A percentile compares a stretch with the other conserved stretches of the same genome.
These are phyloP conservation scores for Clonostachys solani DNA, from an alignment of 2,329 filamentous ascomycete genomes.

Conservation along the genomic window DNA sequence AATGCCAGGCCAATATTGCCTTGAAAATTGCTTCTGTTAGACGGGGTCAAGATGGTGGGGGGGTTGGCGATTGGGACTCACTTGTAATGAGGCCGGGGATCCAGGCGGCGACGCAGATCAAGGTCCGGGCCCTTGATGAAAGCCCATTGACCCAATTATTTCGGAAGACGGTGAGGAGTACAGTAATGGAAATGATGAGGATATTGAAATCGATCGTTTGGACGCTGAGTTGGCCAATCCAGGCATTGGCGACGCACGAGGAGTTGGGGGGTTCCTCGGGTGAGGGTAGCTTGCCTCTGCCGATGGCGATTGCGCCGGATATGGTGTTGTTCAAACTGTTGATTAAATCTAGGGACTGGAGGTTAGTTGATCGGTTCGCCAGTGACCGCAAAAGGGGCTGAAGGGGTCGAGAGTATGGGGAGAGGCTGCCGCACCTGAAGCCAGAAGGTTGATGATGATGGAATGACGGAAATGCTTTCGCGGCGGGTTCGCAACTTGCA, in stretches of 20 bases:
- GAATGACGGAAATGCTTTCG: conserved; percentile 2
- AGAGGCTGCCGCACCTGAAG: background rate
- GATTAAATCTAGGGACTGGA: conserved; percentile 23
- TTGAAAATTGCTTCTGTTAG: background rate
- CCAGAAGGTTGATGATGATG: conserved; percentile 1
- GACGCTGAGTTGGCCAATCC: conserved; percentile 37
- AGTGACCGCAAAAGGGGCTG: too few relatives aligned
- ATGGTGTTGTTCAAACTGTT: conserved; percentile 36
- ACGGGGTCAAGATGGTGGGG: background rate
- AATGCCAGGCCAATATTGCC: conserved; percentile 4
- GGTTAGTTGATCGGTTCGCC: too few relatives aligned
- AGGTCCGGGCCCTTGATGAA: conserved; percentile 10
- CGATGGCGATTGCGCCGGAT: conserved; percentile 28
- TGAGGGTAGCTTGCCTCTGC: conserved; percentile 11
- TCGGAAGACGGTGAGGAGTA: conserved; percentile 11
- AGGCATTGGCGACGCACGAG: conserved; percentile 34
- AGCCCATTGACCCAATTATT: too few relatives aligned
- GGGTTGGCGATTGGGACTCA: conserved; percentile 1
- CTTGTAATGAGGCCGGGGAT: conserved; percentile 30
- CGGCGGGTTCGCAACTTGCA: conserved; percentile 4
- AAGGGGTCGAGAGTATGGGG: background rate
- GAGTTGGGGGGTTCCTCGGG: conserved; percentile 11
- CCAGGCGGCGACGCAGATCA: conserved; percentile 32
- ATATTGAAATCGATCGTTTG: conserved; percentile 37
- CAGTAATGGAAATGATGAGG: conserved; percentile 36